Percentiles rank a stretch among this genome's conserved stretches.
Conservation (phyloP, 176 grass and related monocot species). For the Triticum urartu region DNA sequence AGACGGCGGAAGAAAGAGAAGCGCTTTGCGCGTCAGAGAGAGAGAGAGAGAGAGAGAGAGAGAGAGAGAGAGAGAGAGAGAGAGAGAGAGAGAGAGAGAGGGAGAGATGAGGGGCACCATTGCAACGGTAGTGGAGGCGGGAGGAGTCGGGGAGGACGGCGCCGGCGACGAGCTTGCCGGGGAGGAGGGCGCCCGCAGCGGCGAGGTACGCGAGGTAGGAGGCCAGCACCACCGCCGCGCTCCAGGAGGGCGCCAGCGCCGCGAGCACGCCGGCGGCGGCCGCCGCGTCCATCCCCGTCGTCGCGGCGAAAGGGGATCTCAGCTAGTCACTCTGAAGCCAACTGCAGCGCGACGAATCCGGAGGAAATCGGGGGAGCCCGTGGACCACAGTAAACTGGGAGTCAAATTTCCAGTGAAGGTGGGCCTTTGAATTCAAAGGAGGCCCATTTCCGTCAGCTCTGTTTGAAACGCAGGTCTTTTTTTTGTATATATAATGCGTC, state of each 20-base stretch:
- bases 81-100: neutral
- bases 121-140: slow-evolving; percentile 91
- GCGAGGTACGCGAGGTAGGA: slow-evolving; percentile 77
- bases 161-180: slow-evolving; percentile 74
- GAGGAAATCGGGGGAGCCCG: neutral
- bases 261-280: slow-evolving; percentile 14
- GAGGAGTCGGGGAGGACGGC: slow-evolving; percentile 76
- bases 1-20: neutral
- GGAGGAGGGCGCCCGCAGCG: slow-evolving; percentile 62
- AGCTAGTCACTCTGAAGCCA: neutral
- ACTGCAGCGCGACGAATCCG: neutral
- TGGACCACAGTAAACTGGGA: too few relatives aligned
- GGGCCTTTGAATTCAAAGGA: too few relatives aligned
- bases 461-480: too few relatives aligned
- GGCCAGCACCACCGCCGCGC: slow-evolving; percentile 57
- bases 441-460: too few relatives aligned
- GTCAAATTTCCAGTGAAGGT: too few relatives aligned
- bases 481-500: too few relatives aligned
- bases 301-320: slow-evolving; percentile 6
- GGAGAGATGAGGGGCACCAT: slow-evolving; percentile 33
- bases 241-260: slow-evolving; percentile 54
- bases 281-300: slow-evolving; percentile 36
- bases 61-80: neutral
- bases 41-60: too few relatives aligned
- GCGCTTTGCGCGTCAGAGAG: neutral